Evolutionary conservation across 2,329 filamentous ascomycete species (phyloP).

Genomic region (Claviceps lovelessii): DNA sequence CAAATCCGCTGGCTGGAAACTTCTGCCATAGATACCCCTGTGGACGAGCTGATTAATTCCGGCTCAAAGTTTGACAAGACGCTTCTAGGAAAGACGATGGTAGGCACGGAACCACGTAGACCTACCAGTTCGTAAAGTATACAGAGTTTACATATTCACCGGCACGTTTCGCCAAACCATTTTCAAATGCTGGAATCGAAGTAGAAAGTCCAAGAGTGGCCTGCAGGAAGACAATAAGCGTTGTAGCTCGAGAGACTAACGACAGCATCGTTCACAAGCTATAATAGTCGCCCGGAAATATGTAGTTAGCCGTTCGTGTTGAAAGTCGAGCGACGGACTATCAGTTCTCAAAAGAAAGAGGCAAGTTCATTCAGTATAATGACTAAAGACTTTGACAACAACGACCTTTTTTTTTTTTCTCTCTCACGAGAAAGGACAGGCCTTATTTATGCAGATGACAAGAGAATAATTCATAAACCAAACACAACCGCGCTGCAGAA

Average conservation of each 20-base stretch:
- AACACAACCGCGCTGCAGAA: background rate
- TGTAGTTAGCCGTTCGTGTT: background rate
- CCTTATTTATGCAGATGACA: background rate
- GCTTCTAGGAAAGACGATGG: background rate
- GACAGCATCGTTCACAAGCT: slow-evolving; percentile 13
- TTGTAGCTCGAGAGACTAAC: slow-evolving; percentile 13
- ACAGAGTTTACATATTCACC: slow-evolving; percentile 23
- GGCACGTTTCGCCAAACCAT: slow-evolving; percentile 9
- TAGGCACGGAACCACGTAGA: background rate
- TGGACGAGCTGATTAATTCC: background rate
- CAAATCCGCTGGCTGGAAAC: slow-evolving; percentile 58
- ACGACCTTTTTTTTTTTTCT: background rate
- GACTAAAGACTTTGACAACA: background rate
- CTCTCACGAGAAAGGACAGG: background rate
- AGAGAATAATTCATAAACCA: background rate
- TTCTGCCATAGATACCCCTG: slow-evolving; percentile 60
- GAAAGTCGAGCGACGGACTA: background rate
- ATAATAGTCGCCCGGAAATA: background rate
- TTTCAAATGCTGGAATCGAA: slow-evolving; percentile 6
- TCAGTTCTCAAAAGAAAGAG: background rate
- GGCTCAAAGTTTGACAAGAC: background rate
- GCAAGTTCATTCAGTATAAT: background rate
- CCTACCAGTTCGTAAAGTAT: slow-evolving; percentile 36
- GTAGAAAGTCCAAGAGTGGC: slow-evolving; percentile 10
- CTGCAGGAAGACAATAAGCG: slow-evolving; percentile 14